These are phyloP conservation scores for Tremellales sp. DNA, from an alignment of 1,284 basidiomycete species.

Conservation along the genomic window DNA sequence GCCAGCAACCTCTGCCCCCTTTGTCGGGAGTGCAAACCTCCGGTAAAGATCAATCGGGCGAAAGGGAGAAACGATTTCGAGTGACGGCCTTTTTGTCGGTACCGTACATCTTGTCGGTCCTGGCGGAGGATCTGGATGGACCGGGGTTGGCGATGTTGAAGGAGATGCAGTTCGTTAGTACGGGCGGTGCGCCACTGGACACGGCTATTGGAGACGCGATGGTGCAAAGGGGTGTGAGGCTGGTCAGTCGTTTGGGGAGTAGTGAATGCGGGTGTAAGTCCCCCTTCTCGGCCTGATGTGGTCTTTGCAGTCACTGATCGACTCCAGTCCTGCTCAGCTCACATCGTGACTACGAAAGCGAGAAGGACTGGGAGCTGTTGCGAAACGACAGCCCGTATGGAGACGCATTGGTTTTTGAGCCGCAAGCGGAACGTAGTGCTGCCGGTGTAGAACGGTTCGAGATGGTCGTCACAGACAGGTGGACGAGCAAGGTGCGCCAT, in stretches of 20 bases:
- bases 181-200: conserved; percentile 49
- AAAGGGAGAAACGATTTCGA: conserved; percentile 15
- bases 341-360: conserved; percentile 42
- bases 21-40: conserved; percentile 2
- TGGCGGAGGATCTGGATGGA: conserved; percentile 32
- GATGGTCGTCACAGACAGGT: conserved; percentile 41
- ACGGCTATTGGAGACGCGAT: conserved; percentile 42
- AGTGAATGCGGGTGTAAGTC: conserved; percentile 48
- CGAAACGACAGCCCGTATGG: conserved; percentile 37
- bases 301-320: neutral
- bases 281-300: too few species aligned
- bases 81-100: conserved; percentile 34
- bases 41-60: conserved; percentile 3
- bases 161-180: conserved; percentile 46
- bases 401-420: conserved; percentile 27
- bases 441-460: conserved; percentile 24
- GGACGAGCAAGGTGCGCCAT: conserved; percentile 36
- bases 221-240: conserved; percentile 36
- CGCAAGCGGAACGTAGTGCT: conserved; percentile 8
- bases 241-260: conserved; percentile 49
- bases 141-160: conserved; percentile 33
- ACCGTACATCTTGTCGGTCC: conserved; percentile 48
- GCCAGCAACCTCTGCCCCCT: conserved; percentile 11
- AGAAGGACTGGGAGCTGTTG: conserved; percentile 49
- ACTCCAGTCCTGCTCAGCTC: conserved; percentile 45